Conservation (phyloP, 805 yeast species). For the Metschnikowia cubensis region DNA sequence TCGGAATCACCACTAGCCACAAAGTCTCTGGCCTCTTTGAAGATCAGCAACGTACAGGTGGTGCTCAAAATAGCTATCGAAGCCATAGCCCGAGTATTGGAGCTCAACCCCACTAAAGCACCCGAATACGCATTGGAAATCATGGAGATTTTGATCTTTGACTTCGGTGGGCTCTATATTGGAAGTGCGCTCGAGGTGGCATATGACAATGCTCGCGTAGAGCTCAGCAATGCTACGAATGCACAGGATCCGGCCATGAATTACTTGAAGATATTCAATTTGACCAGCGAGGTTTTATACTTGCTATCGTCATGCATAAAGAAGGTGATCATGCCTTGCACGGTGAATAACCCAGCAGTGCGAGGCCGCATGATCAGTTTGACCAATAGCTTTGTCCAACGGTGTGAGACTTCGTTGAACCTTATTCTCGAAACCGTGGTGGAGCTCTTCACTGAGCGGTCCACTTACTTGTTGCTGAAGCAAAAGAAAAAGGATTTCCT, state of each 20-base stretch:
- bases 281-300: constrained; percentile 56
- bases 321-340: constrained; percentile 71
- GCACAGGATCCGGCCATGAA: constrained; percentile 37
- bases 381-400: constrained; percentile 56
- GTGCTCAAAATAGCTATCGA: constrained; percentile 69
- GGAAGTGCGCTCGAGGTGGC: constrained; percentile 73
- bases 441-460: constrained; percentile 48
- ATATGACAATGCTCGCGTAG: constrained; percentile 43
- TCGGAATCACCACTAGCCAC: constrained; percentile 12
- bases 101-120: constrained; percentile 60
- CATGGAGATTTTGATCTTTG: constrained; percentile 61
- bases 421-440: constrained; percentile 57
- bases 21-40: constrained; percentile 23
- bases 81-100: constrained; percentile 71
- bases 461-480: constrained; percentile 45
- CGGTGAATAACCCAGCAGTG: constrained; percentile 53
- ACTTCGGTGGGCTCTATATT: constrained; percentile 69
- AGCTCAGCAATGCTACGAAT: constrained; percentile 24
- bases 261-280: constrained; percentile 47
- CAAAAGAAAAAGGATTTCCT: constrained; percentile 75
- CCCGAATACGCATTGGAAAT: constrained; percentile 62
- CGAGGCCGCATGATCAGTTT: constrained; percentile 57
- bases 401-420: constrained; percentile 64
- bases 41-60: constrained; percentile 51
- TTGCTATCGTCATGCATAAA: constrained; percentile 70